phyloP scores from a whole-genome alignment of 176 grass and related monocot species.

The Zoysia pacifica region DNA sequence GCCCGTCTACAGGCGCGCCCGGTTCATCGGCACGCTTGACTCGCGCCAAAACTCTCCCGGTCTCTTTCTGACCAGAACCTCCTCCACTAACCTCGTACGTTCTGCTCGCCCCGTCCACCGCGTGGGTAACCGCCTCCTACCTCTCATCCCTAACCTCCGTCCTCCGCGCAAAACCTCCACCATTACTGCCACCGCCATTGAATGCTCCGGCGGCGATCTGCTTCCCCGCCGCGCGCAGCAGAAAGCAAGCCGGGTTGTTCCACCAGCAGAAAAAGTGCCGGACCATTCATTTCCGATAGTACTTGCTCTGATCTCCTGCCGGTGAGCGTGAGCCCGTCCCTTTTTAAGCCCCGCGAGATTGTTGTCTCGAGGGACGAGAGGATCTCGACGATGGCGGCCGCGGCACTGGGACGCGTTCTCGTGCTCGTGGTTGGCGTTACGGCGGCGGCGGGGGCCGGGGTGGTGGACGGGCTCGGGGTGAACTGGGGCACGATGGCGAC shows the following conservation, averaged over 20 bases:
- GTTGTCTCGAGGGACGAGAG: background rate
- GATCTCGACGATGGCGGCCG: background rate
- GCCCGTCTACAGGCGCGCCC: background rate
- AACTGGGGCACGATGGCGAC: slow-evolving; percentile 82
- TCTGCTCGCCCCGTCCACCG: background rate
- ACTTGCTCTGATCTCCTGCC: background rate
- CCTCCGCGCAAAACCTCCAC: background rate
- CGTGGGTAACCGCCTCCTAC: background rate
- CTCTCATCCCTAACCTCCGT: slow-evolving; percentile 12
- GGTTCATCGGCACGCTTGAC: background rate
- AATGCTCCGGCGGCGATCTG: slow-evolving; percentile 13
- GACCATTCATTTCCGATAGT: slow-evolving; percentile 17
- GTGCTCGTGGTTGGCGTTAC: background rate
- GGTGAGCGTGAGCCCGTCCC: background rate
- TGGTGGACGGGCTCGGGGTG: slow-evolving; percentile 49
- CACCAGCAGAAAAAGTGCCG: slow-evolving; percentile 8
- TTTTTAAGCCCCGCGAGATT: slow-evolving; percentile 10
- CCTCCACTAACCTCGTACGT: background rate
- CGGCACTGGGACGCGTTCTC: background rate
- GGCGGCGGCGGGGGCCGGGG: background rate
- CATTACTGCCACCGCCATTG: slow-evolving; percentile 4
- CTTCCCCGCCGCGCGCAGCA: background rate
- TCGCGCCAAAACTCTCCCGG: background rate
- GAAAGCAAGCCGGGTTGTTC: slow-evolving; percentile 17
- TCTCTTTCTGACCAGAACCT: background rate